A percentile compares a stretch with the other conserved stretches of the same genome.
Conservation (phyloP, 177 flowering plant species). For the Vitis hybrid region DNA sequence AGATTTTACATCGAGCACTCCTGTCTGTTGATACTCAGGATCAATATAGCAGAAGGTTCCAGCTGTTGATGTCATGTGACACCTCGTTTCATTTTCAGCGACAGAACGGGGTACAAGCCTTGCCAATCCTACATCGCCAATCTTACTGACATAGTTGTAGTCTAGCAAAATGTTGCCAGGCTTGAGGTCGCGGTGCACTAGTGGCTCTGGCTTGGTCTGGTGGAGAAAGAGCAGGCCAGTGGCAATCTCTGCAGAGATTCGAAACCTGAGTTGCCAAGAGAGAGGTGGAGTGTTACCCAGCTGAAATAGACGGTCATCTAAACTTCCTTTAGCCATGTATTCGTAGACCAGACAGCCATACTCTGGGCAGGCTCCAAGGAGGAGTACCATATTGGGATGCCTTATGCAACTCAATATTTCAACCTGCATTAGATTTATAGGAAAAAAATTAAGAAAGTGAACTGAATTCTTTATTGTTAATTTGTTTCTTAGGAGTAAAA, state of each 20-base stretch:
- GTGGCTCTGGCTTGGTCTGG: constrained; percentile 52
- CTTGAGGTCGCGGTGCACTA: constrained; percentile 55
- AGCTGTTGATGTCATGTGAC: constrained; percentile 38
- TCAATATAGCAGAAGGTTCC: constrained; percentile 58
- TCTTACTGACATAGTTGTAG: constrained; percentile 41
- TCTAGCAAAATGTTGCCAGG: constrained; percentile 51
- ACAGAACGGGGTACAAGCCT: constrained; percentile 44
- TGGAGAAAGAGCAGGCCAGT: constrained; percentile 52
- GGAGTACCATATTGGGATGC: constrained; percentile 54
- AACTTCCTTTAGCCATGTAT: constrained; percentile 50
- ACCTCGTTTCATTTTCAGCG: constrained; percentile 38
- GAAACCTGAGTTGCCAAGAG: constrained; percentile 43
- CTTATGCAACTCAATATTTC: constrained; percentile 49
- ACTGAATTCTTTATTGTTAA: constrained; percentile 1
- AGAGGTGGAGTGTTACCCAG: constrained; percentile 28
- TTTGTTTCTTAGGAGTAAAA: not conserved
- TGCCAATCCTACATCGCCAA: constrained; percentile 49
- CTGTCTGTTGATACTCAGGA: constrained; percentile 54
- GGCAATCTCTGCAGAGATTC: constrained; percentile 53
- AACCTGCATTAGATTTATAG: constrained; percentile 19
- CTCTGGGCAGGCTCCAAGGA: constrained; percentile 55
- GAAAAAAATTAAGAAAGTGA: not conserved
- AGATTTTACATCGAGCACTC: constrained; percentile 49
- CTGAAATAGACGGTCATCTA: constrained; percentile 39
- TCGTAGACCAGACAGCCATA: constrained; percentile 49